phyloP scores from a whole-genome alignment of 2,329 filamentous ascomycete genomes.

The Dactylellina sp. region DNA sequence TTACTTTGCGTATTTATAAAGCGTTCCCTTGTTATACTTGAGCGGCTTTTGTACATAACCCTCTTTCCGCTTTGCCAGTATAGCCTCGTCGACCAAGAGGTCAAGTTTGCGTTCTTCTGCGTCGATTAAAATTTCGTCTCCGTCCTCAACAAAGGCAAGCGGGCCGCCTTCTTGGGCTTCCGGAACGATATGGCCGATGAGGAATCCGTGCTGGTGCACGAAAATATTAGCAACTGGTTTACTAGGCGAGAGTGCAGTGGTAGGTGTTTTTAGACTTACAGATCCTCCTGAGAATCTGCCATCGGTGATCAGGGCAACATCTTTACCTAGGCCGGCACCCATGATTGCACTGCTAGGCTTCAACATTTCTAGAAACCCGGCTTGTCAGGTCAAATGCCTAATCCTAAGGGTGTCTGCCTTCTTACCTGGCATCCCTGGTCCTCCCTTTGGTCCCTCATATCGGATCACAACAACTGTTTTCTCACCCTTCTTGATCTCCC shows the following conservation, averaged over 20 bases:
- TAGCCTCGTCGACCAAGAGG: conserved; percentile 67
- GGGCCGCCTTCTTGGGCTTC: conserved; percentile 73
- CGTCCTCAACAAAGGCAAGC: conserved; percentile 71
- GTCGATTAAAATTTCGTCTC: conserved; percentile 72
- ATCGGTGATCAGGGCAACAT: conserved; percentile 79
- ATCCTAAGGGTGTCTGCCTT: too few species aligned
- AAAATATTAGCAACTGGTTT: not conserved
- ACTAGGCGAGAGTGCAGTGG: too few species aligned
- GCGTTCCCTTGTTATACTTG: conserved; percentile 71
- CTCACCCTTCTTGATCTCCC: conserved; percentile 78
- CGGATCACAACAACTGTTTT: conserved; percentile 82
- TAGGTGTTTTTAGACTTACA: conserved; percentile 19
- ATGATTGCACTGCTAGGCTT: conserved; percentile 79
- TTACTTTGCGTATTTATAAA: conserved; percentile 71
- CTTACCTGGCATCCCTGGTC: conserved; percentile 74
- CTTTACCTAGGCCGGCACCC: conserved; percentile 77
- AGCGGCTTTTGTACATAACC: conserved; percentile 69
- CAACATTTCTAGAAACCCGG: conserved; percentile 75
- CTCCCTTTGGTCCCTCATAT: conserved; percentile 79
- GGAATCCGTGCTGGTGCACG: conserved; percentile 68
- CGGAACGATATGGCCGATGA: conserved; percentile 73
- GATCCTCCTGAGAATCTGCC: conserved; percentile 72
- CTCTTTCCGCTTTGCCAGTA: conserved; percentile 67
- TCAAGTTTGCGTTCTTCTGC: conserved; percentile 70
- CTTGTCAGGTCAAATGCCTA: too few species aligned